A percentile compares a stretch with the other conserved stretches of the same genome.
phyloP scores from a whole-genome alignment of 768 basidiomycete species.

The Mycena galericulata region DNA sequence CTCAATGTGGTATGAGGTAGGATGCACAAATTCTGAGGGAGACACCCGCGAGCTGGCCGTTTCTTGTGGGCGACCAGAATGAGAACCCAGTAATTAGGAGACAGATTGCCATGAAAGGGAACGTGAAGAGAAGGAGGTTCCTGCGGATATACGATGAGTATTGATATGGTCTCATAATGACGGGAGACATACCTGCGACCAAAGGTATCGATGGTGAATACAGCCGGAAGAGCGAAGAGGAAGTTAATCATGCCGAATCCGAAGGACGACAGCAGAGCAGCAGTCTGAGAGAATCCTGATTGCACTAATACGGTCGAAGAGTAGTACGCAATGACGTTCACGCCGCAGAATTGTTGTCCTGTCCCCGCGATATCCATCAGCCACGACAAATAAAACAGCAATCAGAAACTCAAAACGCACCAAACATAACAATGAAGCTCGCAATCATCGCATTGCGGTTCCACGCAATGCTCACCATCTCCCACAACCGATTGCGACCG shows the following conservation, averaged over 20 bases:
- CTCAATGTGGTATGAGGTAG: background rate
- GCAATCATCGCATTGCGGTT: constrained; percentile 74
- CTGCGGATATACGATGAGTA: constrained; percentile 35
- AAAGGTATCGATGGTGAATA: constrained; percentile 71
- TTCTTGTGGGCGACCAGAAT: constrained; percentile 47
- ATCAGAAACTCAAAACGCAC: constrained; percentile 4
- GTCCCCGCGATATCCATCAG: background rate
- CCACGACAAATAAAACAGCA: background rate
- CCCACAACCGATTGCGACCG: constrained; percentile 54
- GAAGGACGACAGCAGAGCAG: constrained; percentile 67
- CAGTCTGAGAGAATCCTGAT: constrained; percentile 60
- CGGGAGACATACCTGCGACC: constrained; percentile 55
- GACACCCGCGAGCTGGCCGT: constrained; percentile 21
- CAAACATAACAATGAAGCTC: constrained; percentile 72
- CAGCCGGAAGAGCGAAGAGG: constrained; percentile 62
- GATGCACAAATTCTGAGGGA: constrained; percentile 30
- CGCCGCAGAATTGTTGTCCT: constrained; percentile 50
- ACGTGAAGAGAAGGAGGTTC: constrained; percentile 69
- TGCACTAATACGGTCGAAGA: constrained; percentile 68
- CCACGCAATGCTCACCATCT: constrained; percentile 73
- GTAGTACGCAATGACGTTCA: constrained; percentile 70
- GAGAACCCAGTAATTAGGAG: constrained; percentile 73
- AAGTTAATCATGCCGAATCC: constrained; percentile 65
- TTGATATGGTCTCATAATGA: too few relatives aligned
- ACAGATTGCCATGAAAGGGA: constrained; percentile 73